Percentiles rank a stretch among this genome's conserved stretches.
phyloP scores from a whole-genome alignment of 495 filamentous ascomycete species.

The Pseudotulostoma volvatum region DNA sequence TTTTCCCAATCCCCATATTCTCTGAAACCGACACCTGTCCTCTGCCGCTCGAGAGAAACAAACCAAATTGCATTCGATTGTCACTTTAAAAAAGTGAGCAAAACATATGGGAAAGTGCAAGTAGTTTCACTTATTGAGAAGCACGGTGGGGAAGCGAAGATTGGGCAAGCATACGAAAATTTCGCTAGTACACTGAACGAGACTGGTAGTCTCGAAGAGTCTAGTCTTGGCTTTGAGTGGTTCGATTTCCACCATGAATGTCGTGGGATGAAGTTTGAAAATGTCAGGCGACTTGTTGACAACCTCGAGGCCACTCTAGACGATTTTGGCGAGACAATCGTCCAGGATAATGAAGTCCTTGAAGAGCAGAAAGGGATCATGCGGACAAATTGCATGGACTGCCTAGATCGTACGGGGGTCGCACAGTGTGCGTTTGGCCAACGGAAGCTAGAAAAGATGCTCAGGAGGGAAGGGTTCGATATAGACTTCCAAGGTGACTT shows the following conservation, averaged over 20 bases:
- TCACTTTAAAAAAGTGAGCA: constrained; percentile 53
- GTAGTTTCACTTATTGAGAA: constrained; percentile 79
- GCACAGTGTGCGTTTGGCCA: constrained; percentile 76
- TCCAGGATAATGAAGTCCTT: constrained; percentile 32
- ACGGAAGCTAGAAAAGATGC: constrained; percentile 56
- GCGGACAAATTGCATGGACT: constrained; percentile 95
- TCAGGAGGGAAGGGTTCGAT: constrained; percentile 55
- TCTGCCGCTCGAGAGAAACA: constrained; percentile 58
- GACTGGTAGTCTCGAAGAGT: constrained; percentile 35
- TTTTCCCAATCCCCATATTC: constrained; percentile 89
- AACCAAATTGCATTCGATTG: constrained; percentile 63
- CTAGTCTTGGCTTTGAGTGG: constrained; percentile 65
- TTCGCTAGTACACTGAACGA: constrained; percentile 45
- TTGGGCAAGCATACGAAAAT: constrained; percentile 63
- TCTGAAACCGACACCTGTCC: constrained; percentile 69
- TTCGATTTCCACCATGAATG: constrained; percentile 89
- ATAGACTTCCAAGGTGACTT: constrained; percentile 53
- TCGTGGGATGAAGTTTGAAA: constrained; percentile 93
- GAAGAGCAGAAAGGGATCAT: constrained; percentile 56
- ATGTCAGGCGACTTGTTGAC: constrained; percentile 62
- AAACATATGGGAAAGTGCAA: constrained; percentile 58
- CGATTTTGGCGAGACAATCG: constrained; percentile 45
- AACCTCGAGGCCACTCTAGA: constrained; percentile 46
- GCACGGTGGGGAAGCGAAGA: constrained; percentile 55
- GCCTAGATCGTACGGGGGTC: constrained; percentile 84